Conservation (phyloP, 1,284 basidiomycete species). For the Gymnopus androsaceus region DNA sequence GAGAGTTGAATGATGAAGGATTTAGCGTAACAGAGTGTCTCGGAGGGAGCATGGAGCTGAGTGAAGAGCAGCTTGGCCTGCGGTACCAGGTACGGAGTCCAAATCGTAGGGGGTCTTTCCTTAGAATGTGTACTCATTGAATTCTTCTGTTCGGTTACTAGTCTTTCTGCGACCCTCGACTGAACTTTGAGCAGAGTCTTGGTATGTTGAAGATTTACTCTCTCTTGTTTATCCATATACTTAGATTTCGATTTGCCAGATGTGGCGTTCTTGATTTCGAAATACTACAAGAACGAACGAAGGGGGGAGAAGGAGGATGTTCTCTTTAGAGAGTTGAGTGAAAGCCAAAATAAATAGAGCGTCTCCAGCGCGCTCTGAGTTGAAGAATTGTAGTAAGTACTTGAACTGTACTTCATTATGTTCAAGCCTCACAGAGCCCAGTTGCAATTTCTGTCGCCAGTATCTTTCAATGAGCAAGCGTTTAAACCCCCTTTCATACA, state of each 20-base stretch:
- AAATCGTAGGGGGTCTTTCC: too few relatives aligned
- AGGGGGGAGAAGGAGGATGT: slow-evolving; percentile 34
- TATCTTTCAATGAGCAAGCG: too few relatives aligned
- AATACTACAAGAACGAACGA: slow-evolving; percentile 73
- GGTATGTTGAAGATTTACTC: slow-evolving; percentile 46
- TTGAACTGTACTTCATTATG: too few relatives aligned
- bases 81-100: slow-evolving; percentile 67
- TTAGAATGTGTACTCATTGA: background rate
- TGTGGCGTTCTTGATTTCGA: slow-evolving; percentile 77
- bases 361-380: too few relatives aligned
- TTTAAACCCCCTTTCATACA: too few relatives aligned
- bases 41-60: slow-evolving; percentile 80
- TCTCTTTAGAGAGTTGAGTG: slow-evolving; percentile 38
- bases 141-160: slow-evolving; percentile 24
- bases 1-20: slow-evolving; percentile 90
- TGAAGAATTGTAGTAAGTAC: too few relatives aligned
- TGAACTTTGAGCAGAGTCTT: slow-evolving; percentile 83
- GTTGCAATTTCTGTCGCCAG: too few relatives aligned
- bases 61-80: slow-evolving; percentile 70
- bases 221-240: background rate
- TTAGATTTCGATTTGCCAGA: slow-evolving; percentile 42
- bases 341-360: slow-evolving; percentile 11
- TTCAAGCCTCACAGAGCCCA: too few relatives aligned
- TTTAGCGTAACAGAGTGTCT: slow-evolving; percentile 89
- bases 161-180: slow-evolving; percentile 81